These are phyloP conservation scores for Macaranga tanarius DNA, from an alignment of 441 rosid genomes.

Conservation along the genomic window DNA sequence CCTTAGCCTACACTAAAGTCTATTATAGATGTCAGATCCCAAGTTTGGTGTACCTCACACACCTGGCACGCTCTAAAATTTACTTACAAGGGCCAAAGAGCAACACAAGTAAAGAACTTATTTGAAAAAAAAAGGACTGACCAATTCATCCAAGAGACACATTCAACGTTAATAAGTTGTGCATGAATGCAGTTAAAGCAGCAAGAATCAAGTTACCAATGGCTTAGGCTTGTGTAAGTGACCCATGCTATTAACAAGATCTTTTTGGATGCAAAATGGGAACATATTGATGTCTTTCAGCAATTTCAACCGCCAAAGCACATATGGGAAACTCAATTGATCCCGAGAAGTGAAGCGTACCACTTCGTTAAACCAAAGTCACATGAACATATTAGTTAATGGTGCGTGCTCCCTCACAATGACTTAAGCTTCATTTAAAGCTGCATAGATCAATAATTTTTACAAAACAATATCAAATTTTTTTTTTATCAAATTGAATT, in stretches of 20 bases:
- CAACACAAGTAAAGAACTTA: too few relatives aligned
- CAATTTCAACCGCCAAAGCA: constrained; percentile 80
- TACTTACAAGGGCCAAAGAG: too few relatives aligned
- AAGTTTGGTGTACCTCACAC: too few relatives aligned
- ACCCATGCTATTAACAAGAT: constrained; percentile 91
- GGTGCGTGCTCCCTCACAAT: constrained; percentile 89
- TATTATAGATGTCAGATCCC: too few relatives aligned
- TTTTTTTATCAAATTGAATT: too few relatives aligned
- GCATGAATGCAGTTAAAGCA: background rate
- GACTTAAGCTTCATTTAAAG: constrained; percentile 86
- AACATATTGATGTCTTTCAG: constrained; percentile 70
- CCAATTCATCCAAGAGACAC: too few relatives aligned
- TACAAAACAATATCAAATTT: background rate
- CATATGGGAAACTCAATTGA: constrained; percentile 93
- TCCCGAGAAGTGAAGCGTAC: constrained; percentile 97
- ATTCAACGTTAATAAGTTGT: too few relatives aligned
- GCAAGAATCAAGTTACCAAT: constrained; percentile 31
- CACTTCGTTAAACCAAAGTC: constrained; percentile 98
- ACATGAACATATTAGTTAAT: constrained; percentile 73
- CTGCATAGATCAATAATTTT: constrained; percentile 40
- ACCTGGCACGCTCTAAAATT: too few relatives aligned
- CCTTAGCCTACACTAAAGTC: too few relatives aligned
- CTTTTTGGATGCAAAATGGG: constrained; percentile 88
- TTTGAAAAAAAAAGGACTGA: too few relatives aligned
- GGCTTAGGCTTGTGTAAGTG: constrained; percentile 92